A percentile compares a stretch with the other conserved stretches of the same genome.
phyloP scores from a whole-genome alignment of 1,284 basidiomycete genomes.

The Quambalaria eucalypti region DNA sequence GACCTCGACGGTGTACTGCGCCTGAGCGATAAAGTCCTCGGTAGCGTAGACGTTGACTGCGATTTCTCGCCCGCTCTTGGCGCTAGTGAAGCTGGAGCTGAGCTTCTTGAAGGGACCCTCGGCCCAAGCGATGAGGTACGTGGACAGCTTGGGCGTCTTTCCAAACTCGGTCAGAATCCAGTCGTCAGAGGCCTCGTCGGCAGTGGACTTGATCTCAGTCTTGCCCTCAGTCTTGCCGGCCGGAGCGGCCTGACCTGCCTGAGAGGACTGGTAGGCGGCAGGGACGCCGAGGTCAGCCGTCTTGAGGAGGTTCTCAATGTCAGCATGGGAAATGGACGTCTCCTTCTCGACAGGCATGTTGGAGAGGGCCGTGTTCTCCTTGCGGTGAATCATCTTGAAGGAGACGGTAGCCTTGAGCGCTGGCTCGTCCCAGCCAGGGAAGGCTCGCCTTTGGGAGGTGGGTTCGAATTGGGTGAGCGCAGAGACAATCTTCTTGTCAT shows the following conservation, averaged over 20 bases:
- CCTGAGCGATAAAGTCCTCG: conserved; percentile 72
- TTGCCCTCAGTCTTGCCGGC: conserved; percentile 24
- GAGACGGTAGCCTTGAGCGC: conserved; percentile 77
- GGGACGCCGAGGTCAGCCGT: conserved; percentile 60
- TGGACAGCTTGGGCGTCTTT: conserved; percentile 59
- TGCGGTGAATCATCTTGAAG: conserved; percentile 73
- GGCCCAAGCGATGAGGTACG: conserved; percentile 83
- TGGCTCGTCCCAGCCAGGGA: conserved; percentile 78
- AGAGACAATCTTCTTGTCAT: conserved; percentile 48
- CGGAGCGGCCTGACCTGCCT: not conserved
- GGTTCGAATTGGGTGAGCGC: conserved; percentile 56
- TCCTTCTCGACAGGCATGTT: conserved; percentile 60
- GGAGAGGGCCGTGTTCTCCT: conserved; percentile 58
- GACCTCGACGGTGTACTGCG: conserved; percentile 70
- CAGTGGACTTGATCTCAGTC: conserved; percentile 18
- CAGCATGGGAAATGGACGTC: conserved; percentile 21
- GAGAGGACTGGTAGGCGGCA: conserved; percentile 40
- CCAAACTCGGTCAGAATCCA: conserved; percentile 47
- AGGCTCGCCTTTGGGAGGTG: conserved; percentile 63
- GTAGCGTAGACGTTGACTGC: conserved; percentile 78
- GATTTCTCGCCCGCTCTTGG: conserved; percentile 68
- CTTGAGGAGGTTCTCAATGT: conserved; percentile 38
- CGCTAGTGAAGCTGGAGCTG: conserved; percentile 68
- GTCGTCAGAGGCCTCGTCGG: conserved; percentile 19
- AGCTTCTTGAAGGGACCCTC: conserved; percentile 71